Percentiles rank a stretch among this genome's conserved stretches.
Conservation (phyloP, 2,329 filamentous ascomycete genomes). For the Xenoacremonium recifei region DNA sequence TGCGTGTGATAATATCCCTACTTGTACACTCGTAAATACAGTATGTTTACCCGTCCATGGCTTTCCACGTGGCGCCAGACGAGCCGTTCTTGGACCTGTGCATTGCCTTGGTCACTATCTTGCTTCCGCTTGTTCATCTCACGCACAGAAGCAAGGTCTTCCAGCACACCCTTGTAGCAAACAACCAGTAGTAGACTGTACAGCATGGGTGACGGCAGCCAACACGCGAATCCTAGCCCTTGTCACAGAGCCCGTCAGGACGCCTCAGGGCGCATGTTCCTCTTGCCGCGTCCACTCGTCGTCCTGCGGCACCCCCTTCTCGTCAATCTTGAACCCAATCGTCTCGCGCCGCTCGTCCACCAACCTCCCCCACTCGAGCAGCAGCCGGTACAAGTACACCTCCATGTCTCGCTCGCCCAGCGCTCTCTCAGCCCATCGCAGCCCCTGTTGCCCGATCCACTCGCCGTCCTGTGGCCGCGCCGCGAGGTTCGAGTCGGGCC, state of each 20-base stretch:
- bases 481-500: constrained; percentile 46
- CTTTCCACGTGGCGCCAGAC: not conserved
- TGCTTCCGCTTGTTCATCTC: not conserved
- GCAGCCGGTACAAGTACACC: constrained; percentile 73
- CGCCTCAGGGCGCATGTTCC: too few species aligned
- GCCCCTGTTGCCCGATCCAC: constrained; percentile 65
- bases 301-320: constrained; percentile 27
- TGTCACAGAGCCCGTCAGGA: too few species aligned
- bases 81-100: too few species aligned
- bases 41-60: not conserved
- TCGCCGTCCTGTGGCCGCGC: constrained; percentile 51
- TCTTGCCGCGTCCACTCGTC: constrained; percentile 26
- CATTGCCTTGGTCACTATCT: too few species aligned
- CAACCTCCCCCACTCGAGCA: constrained; percentile 75
- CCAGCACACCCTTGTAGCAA: too few species aligned
- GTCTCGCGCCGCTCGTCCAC: constrained; percentile 59
- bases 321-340: constrained; percentile 34
- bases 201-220: too few species aligned
- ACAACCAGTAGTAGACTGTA: too few species aligned
- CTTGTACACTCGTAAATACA: too few species aligned
- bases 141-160: too few species aligned
- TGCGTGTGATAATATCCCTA: too few species aligned
- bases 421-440: constrained; percentile 62
- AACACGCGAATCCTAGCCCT: too few species aligned
- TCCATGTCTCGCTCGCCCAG: constrained; percentile 74